Percentiles rank a stretch among this genome's conserved stretches.
Evolutionary conservation across 495 filamentous ascomycete genomes (phyloP).

Genomic region (Penicillium bialowiezense): DNA sequence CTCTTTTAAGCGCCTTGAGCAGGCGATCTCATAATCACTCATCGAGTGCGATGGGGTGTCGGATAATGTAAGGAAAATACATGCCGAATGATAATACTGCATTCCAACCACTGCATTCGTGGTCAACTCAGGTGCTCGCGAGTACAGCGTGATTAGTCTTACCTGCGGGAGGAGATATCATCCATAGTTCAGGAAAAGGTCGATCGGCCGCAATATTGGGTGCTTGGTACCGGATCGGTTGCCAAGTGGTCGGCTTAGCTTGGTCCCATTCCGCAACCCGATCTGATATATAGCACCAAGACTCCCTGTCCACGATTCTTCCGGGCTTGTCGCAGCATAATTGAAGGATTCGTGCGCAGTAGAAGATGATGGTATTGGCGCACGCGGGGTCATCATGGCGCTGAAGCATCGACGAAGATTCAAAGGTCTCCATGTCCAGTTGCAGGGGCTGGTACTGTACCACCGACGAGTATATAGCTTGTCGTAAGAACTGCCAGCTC

Average conservation of each 20-base stretch:
- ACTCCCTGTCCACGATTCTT: conserved; percentile 16
- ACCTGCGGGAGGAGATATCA: conserved; percentile 39
- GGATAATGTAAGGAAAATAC: conserved; percentile 32
- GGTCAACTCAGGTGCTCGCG: not conserved
- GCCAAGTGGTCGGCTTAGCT: conserved; percentile 32
- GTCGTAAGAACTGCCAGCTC: conserved; percentile 40
- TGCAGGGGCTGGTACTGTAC: conserved; percentile 36
- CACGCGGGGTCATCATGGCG: conserved; percentile 33
- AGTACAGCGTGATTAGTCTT: not conserved
- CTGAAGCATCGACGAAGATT: conserved; percentile 32
- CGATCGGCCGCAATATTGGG: conserved; percentile 19
- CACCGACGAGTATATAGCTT: conserved; percentile 40
- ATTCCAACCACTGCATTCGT: conserved; percentile 31
- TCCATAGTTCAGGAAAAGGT: conserved; percentile 42
- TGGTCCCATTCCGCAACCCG: conserved; percentile 31
- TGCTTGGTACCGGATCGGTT: conserved; percentile 34
- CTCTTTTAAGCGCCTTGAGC: conserved; percentile 27
- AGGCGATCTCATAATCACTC: conserved; percentile 30
- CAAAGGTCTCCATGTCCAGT: conserved; percentile 35
- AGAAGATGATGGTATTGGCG: conserved; percentile 35
- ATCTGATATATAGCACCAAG: conserved; percentile 24
- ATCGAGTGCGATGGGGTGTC: conserved; percentile 19
- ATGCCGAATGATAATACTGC: conserved; percentile 36
- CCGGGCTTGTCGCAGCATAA: conserved; percentile 21
- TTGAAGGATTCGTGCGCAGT: conserved; percentile 37